Evolutionary conservation across 83 land plant genomes (phyloP), one percentile per base, ranked within the genome.

Genomic region (Thuja plicata): DNA sequence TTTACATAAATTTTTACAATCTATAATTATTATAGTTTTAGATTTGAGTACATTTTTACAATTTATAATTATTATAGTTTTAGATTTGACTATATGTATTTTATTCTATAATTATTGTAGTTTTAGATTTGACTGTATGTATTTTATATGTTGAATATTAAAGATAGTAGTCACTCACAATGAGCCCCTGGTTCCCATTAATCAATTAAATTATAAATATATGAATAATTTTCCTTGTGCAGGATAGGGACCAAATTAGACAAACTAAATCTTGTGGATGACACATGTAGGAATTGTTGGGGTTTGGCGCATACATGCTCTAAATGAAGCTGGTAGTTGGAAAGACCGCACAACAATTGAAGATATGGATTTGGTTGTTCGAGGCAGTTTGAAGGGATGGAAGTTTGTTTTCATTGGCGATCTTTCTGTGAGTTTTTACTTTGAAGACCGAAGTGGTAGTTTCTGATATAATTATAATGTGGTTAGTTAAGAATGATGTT

Each of bases 301-400:
- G 40, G 91, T 95, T 1, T 95, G 97, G 96, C 82, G 96, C 80
- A 93, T 95, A 19, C 89, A 91, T 6, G 97, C 97, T 1, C 90
- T 95, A 13, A 91, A 92, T 32, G 96, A 95, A 55, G 96, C 96
- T 10, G 96, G 96, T 27, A 96, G 97, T 5, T 95, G 97, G 97
- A 94, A 95, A 73, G 94, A 93, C 73, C 66, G 94, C 78, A 95
- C 97, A 0, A 95, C 96, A 2, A 94, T 95, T 81, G 96, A 95
- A 82, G 97, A 95, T 86, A 95, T 95, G 97, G 97, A 94, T 88
- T 91, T 95, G 89, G 97, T 94, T 10, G 96, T 95, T 35, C 91
- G 96, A 24, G 94, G 96, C 62, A 89, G 94, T 88, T 91, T 95
- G 32, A 86, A 85, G 73, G 97, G 97, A 10, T 95, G 96, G 96